Percentiles rank a stretch among this genome's conserved stretches.
These are phyloP conservation scores for Aspergillus aculeatinus DNA, from an alignment of 2,329 filamentous ascomycete genomes.

Conservation along the genomic window DNA sequence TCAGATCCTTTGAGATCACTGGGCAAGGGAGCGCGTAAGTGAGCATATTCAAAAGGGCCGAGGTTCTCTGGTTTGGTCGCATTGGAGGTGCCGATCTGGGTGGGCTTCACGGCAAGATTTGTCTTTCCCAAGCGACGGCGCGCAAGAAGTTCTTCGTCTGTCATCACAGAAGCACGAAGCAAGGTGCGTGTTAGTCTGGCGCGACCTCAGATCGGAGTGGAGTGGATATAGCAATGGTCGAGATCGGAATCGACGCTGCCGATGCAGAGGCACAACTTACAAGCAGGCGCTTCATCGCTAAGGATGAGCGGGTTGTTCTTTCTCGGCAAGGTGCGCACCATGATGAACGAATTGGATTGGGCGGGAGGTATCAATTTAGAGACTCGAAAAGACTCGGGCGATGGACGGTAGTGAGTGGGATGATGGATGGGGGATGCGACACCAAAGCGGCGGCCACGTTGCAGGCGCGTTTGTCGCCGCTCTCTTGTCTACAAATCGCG, in stretches of 20 bases:
- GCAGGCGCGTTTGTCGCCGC: slow-evolving; percentile 40
- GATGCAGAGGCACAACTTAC: slow-evolving; percentile 37
- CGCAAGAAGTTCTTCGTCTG: slow-evolving; percentile 73
- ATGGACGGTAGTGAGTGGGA: slow-evolving; percentile 15
- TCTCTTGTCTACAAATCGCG: slow-evolving; percentile 7
- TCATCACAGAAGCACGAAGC: slow-evolving; percentile 1
- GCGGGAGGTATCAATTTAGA: slow-evolving; percentile 8
- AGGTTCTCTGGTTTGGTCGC: slow-evolving; percentile 71
- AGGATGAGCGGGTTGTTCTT: slow-evolving; percentile 49
- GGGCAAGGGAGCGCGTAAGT: slow-evolving; percentile 86
- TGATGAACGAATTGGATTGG: slow-evolving; percentile 22
- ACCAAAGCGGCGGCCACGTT: slow-evolving; percentile 44
- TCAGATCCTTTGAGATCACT: slow-evolving; percentile 84
- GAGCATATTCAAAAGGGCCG: slow-evolving; percentile 91
- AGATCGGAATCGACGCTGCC: slow-evolving; percentile 17
- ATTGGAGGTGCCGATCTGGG: slow-evolving; percentile 67
- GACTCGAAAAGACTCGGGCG: slow-evolving; percentile 11
- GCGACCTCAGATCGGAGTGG: slow-evolving; percentile 1
- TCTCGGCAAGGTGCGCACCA: slow-evolving; percentile 47
- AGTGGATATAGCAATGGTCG: neutral
- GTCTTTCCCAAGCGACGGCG: slow-evolving; percentile 91
- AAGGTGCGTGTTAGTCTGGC: slow-evolving; percentile 18
- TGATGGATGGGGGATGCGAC: slow-evolving; percentile 28
- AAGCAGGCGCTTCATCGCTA: slow-evolving; percentile 43
- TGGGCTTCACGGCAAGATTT: slow-evolving; percentile 78